Base-by-base conservation (phyloP, 2,329 filamentous ascomycete genomes). In the Alternaria solani region DNA sequence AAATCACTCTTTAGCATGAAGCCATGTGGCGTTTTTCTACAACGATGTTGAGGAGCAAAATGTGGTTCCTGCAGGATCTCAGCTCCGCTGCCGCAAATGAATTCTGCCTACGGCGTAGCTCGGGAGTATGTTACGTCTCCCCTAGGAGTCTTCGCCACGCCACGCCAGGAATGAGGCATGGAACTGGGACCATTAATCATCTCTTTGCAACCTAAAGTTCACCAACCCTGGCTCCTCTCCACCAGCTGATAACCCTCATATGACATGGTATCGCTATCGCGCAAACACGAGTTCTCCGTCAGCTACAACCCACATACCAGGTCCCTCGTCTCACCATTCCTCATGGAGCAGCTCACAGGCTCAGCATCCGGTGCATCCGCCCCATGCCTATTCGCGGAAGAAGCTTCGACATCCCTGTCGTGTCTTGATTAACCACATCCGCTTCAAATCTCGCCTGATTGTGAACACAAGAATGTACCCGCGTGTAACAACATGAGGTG, bases 351-450 rank as follows among this genome's bases (percentile, higher is more conserved):
- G 32, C 32, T 16, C 32, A 16, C 14, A 36, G 32, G 32, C 32
- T 7, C 41, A 42, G 30, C 32, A 46, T 48, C 18, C 30, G 18
- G 18, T 25, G 4, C 14, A 39, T 51, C 59, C 52, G 62, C 51
- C 48, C 46, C 42, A 30, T 42, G 20, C 42, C 36, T 28, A 64
- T 62, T 62, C 48, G 62, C 54, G 62, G 59, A 57, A 59, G 57
- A 62, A 43, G 28, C 36, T 26, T 18, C 9, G 30, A 25, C 16
- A 30, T 48, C 44, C 51, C 14, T 48, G 39, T 30, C 43, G 20
- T 25, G 5, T 43, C 43, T 55, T 18, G 20, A 49, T 42, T 16
- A 42, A 26, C 26, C 20, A 38, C 18, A 46, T 38, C 26, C 52
- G 48, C 42, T 57, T 54, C 49, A 32, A 54, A 54, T 55, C 28